These are phyloP conservation scores for Pseudomassariella vexata DNA, from an alignment of 2,329 filamentous ascomycete genomes.

Conservation along the genomic window DNA sequence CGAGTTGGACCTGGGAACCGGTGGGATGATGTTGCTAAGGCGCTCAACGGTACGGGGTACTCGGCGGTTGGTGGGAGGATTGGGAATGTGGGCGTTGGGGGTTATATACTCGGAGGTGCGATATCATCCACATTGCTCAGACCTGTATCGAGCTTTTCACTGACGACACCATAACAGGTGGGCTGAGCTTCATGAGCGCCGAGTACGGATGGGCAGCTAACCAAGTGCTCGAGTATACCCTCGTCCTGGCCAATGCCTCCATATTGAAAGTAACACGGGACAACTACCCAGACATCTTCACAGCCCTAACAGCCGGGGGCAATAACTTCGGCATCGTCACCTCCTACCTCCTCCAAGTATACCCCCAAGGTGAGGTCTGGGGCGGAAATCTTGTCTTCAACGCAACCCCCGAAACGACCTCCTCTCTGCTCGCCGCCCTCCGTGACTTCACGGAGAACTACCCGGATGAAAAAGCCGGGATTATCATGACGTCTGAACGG, in stretches of 20 bases:
- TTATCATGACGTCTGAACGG: conserved; percentile 51
- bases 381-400: conserved; percentile 35
- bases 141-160: neutral
- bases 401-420: conserved; percentile 21
- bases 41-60: conserved; percentile 35
- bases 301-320: conserved; percentile 49
- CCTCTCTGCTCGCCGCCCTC: conserved; percentile 37
- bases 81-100: conserved; percentile 41
- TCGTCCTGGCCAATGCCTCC: conserved; percentile 45
- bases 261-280: conserved; percentile 37
- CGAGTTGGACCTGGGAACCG: conserved; percentile 39
- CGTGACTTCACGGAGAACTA: conserved; percentile 54
- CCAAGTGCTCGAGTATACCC: conserved; percentile 40
- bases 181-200: conserved; percentile 42
- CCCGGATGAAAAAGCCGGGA: conserved; percentile 51
- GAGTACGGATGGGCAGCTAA: conserved; percentile 46
- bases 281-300: conserved; percentile 42
- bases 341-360: conserved; percentile 36
- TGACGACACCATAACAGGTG: conserved; percentile 1
- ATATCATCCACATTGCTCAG: neutral
- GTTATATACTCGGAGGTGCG: conserved; percentile 48
- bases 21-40: conserved; percentile 33
- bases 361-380: conserved; percentile 33
- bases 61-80: conserved; percentile 38
- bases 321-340: conserved; percentile 51